Evolutionary conservation across 208 protist genomes (phyloP).

Genomic region (Vickermania ingenoplastis): DNA sequence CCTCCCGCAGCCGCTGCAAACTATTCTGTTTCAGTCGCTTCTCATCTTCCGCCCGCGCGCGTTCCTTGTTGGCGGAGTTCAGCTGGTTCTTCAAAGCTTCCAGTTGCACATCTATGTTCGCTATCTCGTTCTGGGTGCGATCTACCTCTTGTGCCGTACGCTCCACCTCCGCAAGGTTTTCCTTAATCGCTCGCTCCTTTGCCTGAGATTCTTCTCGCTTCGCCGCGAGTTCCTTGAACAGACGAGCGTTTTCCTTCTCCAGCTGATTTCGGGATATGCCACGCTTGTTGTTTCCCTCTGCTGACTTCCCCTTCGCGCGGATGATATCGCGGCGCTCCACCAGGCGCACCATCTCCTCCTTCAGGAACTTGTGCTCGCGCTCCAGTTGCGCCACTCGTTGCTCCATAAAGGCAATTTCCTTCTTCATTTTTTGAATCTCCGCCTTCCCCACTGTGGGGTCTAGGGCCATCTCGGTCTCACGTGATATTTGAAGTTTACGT

Average conservation of each 20-base stretch:
- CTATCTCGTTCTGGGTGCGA: constrained; percentile 57
- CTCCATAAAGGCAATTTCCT: constrained; percentile 93
- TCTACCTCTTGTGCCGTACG: constrained; percentile 65
- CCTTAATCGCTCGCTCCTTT: constrained; percentile 74
- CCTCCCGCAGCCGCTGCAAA: constrained; percentile 77
- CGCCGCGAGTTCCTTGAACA: constrained; percentile 82
- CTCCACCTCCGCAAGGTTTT: constrained; percentile 73
- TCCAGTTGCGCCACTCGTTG: constrained; percentile 87
- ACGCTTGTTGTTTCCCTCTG: constrained; percentile 37
- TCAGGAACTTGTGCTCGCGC: constrained; percentile 87
- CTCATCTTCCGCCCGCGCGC: constrained; percentile 62
- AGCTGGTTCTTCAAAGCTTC: constrained; percentile 55
- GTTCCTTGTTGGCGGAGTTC: constrained; percentile 39
- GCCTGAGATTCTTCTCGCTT: constrained; percentile 79
- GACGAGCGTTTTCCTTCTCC: constrained; percentile 77
- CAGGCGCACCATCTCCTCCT: constrained; percentile 93
- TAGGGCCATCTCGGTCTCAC: constrained; percentile 93
- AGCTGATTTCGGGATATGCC: constrained; percentile 68
- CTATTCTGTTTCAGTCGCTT: constrained; percentile 67
- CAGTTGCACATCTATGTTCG: constrained; percentile 58
- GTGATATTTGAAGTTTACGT: constrained; percentile 93
- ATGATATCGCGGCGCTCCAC: constrained; percentile 90
- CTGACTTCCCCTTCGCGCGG: constrained; percentile 80
- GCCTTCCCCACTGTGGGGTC: constrained; percentile 90
- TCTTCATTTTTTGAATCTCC: constrained; percentile 93